phyloP scores from a whole-genome alignment of 2,329 filamentous ascomycete genomes.

The Fusarium subtropicale region DNA sequence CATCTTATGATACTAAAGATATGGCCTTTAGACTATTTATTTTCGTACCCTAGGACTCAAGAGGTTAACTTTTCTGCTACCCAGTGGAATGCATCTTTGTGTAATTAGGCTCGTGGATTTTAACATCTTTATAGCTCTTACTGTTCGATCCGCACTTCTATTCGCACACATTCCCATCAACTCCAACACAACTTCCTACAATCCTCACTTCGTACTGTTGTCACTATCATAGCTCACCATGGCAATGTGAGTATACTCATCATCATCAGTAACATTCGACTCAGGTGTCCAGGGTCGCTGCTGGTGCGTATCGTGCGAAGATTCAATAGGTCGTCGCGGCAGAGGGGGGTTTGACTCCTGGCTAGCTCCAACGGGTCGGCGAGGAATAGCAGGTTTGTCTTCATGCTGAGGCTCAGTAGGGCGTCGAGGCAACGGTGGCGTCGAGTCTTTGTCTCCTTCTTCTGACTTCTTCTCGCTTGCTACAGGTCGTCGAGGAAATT shows the following conservation, averaged over 20 bases:
- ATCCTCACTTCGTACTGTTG: slow-evolving; percentile 19
- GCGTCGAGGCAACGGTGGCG: slow-evolving; percentile 32
- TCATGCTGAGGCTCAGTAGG: slow-evolving; percentile 22
- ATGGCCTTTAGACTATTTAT: too few species aligned
- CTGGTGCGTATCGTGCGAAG: slow-evolving; percentile 12
- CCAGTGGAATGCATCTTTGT: neutral
- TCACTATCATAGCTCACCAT: slow-evolving; percentile 54
- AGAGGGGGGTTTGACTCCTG: slow-evolving; percentile 31
- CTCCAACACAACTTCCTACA: neutral
- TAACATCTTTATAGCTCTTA: neutral
- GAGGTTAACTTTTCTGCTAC: too few species aligned
- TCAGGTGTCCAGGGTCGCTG: slow-evolving; percentile 45
- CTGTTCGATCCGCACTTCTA: neutral
- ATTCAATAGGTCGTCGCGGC: slow-evolving; percentile 33
- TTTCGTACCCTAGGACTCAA: too few species aligned
- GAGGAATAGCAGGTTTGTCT: slow-evolving; percentile 25
- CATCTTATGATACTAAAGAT: too few species aligned
- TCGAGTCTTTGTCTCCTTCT: neutral
- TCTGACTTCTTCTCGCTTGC: slow-evolving; percentile 10
- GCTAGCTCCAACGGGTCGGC: slow-evolving; percentile 20
- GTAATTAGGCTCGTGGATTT: neutral
- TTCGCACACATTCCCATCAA: neutral
- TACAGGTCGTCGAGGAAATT: slow-evolving; percentile 25
- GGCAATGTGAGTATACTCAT: slow-evolving; percentile 52
- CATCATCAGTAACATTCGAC: slow-evolving; percentile 50